Conservation (phyloP, 345 rosid species). For the Hibiscus syriacus region DNA sequence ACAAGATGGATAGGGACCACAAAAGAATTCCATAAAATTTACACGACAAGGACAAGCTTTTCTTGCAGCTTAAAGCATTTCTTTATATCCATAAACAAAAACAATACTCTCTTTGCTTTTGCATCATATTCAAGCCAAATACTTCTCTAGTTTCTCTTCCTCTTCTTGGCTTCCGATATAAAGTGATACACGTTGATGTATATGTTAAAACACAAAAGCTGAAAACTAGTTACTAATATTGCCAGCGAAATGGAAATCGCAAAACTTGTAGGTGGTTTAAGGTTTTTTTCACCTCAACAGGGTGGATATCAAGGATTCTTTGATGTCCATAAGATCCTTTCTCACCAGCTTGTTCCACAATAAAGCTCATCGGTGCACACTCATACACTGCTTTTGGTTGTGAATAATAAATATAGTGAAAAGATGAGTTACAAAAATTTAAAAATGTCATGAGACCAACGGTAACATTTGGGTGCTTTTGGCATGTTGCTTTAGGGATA, state of each 20-base stretch:
- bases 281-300: slow-evolving; percentile 48
- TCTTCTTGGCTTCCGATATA: slow-evolving; percentile 89
- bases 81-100: slow-evolving; percentile 21
- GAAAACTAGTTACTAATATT: not conserved
- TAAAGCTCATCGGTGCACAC: slow-evolving; percentile 97
- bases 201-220: slow-evolving; percentile 25
- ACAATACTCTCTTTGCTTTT: slow-evolving; percentile 8
- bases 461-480: too few relatives aligned
- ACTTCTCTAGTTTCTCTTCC: slow-evolving; percentile 90
- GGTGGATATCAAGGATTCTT: slow-evolving; percentile 74
- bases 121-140: slow-evolving; percentile 50
- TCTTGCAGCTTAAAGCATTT: slow-evolving; percentile 7
- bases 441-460: too few relatives aligned
- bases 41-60: not conserved
- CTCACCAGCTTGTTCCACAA: slow-evolving; percentile 96
- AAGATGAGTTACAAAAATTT: too few relatives aligned
- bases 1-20: too few relatives aligned
- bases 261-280: not conserved
- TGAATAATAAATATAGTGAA: too few relatives aligned
- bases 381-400: too few relatives aligned
- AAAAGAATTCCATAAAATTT: slow-evolving; percentile 1
- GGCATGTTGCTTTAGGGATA: too few relatives aligned
- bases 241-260: not conserved
- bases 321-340: slow-evolving; percentile 89
- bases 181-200: slow-evolving; percentile 85